Conservation (phyloP, 805 yeast species). For the Helenozyma baotianmanensis region DNA sequence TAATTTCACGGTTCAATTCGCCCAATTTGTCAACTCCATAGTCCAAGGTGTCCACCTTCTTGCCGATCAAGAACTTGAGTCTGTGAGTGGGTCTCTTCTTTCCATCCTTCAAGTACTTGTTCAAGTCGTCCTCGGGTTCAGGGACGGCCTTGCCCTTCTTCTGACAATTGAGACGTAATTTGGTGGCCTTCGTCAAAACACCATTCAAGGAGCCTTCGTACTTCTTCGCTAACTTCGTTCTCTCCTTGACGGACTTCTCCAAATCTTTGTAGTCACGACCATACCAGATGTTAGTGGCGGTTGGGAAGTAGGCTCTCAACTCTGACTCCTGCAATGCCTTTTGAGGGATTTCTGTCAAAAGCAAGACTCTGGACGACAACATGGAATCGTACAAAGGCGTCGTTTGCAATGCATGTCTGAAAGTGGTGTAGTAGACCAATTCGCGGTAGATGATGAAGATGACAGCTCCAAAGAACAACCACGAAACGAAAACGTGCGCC, state of each 20-base stretch:
- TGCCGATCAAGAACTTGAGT: conserved; percentile 64
- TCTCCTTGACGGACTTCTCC: conserved; percentile 53
- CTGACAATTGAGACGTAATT: conserved; percentile 47
- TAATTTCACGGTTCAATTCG: conserved; percentile 64
- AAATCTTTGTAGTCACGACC: conserved; percentile 61
- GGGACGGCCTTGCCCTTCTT: conserved; percentile 57
- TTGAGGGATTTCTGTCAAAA: conserved; percentile 64
- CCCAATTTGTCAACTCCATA: conserved; percentile 65
- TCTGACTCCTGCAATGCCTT: conserved; percentile 43
- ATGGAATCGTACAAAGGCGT: conserved; percentile 70
- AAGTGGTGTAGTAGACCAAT: conserved; percentile 62
- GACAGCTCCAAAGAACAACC: conserved; percentile 67
- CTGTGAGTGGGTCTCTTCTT: conserved; percentile 80
- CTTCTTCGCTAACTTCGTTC: conserved; percentile 55
- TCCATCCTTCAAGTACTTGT: conserved; percentile 60
- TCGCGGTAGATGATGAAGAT: conserved; percentile 69
- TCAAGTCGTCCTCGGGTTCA: conserved; percentile 52
- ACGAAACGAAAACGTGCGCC: conserved; percentile 73
- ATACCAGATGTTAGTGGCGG: conserved; percentile 54
- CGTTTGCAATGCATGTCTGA: conserved; percentile 70
- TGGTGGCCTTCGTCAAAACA: conserved; percentile 56
- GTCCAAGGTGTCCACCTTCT: conserved; percentile 80
- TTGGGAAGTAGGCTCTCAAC: conserved; percentile 58
- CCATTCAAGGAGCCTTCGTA: conserved; percentile 64
- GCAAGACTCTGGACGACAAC: conserved; percentile 64